Base-by-base conservation (phyloP, 169 alveolate genomes). In the Babesia ovata region DNA sequence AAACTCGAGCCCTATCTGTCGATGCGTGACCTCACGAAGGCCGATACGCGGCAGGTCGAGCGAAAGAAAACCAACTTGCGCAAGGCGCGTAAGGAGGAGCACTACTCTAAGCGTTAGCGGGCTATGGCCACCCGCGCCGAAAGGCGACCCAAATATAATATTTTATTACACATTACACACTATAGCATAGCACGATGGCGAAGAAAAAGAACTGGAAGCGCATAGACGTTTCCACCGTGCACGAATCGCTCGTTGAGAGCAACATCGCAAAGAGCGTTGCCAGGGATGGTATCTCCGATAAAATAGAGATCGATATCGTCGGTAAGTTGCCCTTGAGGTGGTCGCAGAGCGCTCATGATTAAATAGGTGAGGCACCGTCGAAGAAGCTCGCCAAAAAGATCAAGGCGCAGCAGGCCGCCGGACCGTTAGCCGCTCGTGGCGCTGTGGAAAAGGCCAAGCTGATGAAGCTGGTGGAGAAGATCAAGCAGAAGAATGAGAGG, bases 21-120 rank as follows among this genome's bases (percentile, higher is more conserved):
- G 21, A 59, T 58, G 54, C 66, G 69, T 53, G 63, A 54, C 52
- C 83, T 83, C 11, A 70, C 69, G 10, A 36, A 57, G 52, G 70
- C 73, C 10, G 90, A 83, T 58, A 58, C 75, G 50, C 78, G 90
- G n/a, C 78, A 62, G 63, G 81, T 67, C 17, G 90, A 83, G 46
- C 60, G 90, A 22, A 83, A 83, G 70, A 83, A 83, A 70, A 73
- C 90, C 28, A 83, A 83, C 61, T 26, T 83, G 84, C 61, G 83
- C 53, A 83, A 83, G 70, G 85, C 90, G 56, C 74, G 90, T 21
- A 73, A 75, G 81, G 60, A 73, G 75, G 90, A 83, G 52, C 78
- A 75, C 60, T 83, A 83, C 46, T 70, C 85, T 29, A 83, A 83
- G 74, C 54, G 90, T 24, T 83, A 63, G 73, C 73, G 73, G 73